These are phyloP conservation scores for Lentinula novae-zelandiae DNA, from an alignment of 1,284 basidiomycete species.

Conservation along the genomic window DNA sequence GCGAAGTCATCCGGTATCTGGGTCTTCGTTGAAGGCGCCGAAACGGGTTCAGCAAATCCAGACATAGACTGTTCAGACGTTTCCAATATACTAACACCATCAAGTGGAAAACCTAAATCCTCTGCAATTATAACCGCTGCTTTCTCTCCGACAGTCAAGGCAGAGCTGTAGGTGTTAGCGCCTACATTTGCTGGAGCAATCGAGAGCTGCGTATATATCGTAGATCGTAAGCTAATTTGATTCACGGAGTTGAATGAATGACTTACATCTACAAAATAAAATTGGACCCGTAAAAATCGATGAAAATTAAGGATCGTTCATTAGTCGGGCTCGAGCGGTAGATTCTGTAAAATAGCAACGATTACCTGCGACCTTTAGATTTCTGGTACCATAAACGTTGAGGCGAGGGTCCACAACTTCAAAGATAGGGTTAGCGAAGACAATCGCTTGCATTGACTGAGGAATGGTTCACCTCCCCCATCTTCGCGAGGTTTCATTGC, in stretches of 20 bases:
- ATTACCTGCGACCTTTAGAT: conserved; percentile 43
- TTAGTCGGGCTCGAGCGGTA: background rate
- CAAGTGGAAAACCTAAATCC: conserved; percentile 19
- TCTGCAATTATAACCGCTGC: conserved; percentile 24
- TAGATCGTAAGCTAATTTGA: conserved; percentile 16
- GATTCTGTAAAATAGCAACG: background rate
- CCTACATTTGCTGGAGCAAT: conserved; percentile 30
- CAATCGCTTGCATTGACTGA: background rate
- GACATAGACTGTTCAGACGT: background rate
- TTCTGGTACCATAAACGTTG: conserved; percentile 42
- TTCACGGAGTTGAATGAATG: background rate
- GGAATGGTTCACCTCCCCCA: conserved; percentile 28
- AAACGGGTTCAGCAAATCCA: background rate
- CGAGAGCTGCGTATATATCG: background rate
- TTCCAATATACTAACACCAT: background rate
- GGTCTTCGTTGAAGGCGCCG: background rate
- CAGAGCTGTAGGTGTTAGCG: conserved; percentile 21
- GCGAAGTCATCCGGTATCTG: background rate
- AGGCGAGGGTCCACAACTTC: conserved; percentile 38
- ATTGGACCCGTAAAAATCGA: background rate
- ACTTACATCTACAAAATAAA: background rate
- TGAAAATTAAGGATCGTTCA: conserved; percentile 21
- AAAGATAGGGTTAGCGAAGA: background rate
- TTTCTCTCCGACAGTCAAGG: conserved; percentile 22
- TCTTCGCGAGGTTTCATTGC: conserved; percentile 41